These are phyloP conservation scores for Chlamydomonas reinhardtii DNA, from an alignment of 163 green algal genomes.

Conservation along the genomic window DNA sequence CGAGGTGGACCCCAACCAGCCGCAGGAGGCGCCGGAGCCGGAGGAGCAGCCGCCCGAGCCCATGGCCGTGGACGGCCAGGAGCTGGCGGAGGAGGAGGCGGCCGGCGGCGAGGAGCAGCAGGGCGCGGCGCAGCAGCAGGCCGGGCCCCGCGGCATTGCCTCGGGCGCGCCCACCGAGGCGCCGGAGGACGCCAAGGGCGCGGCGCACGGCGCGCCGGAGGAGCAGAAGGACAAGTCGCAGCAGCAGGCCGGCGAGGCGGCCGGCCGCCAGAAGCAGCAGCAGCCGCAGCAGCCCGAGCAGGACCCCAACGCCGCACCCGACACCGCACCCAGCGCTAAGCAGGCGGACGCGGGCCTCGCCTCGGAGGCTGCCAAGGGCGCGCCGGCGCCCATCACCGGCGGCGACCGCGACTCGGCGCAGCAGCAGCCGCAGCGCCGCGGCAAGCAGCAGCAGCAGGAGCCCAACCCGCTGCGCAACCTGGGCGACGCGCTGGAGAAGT, in stretches of 20 bases:
- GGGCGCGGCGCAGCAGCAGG: slow-evolving; percentile 61
- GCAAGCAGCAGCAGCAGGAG: slow-evolving; percentile 52
- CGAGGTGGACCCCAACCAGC: slow-evolving; percentile 6
- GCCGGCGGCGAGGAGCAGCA: slow-evolving; percentile 40
- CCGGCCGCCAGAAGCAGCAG: slow-evolving; percentile 36
- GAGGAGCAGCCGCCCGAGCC: slow-evolving; percentile 22
- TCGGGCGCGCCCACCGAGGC: slow-evolving; percentile 58
- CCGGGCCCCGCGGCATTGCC: slow-evolving; percentile 66
- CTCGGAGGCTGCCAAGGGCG: slow-evolving; percentile 19
- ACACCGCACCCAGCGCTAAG: slow-evolving; percentile 34
- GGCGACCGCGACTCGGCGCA: slow-evolving; percentile 25
- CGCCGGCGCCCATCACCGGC: slow-evolving; percentile 37
- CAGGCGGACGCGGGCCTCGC: slow-evolving; percentile 41
- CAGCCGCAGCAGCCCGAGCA: slow-evolving; percentile 48
- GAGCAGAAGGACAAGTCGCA: slow-evolving; percentile 53
- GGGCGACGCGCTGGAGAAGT: slow-evolving; percentile 88
- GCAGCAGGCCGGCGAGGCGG: slow-evolving; percentile 50
- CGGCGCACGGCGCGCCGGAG: slow-evolving; percentile 45
- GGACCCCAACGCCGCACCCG: slow-evolving; percentile 16
- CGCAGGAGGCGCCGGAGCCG: neutral
- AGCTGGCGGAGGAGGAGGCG: neutral
- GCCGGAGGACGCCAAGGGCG: slow-evolving; percentile 39
- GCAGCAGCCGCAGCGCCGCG: slow-evolving; percentile 46
- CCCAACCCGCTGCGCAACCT: slow-evolving; percentile 86
- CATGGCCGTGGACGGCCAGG: slow-evolving; percentile 8